Evolutionary conservation across 23 red algal genomes (phyloP).

Genomic region (Gracilaria domingensis): DNA sequence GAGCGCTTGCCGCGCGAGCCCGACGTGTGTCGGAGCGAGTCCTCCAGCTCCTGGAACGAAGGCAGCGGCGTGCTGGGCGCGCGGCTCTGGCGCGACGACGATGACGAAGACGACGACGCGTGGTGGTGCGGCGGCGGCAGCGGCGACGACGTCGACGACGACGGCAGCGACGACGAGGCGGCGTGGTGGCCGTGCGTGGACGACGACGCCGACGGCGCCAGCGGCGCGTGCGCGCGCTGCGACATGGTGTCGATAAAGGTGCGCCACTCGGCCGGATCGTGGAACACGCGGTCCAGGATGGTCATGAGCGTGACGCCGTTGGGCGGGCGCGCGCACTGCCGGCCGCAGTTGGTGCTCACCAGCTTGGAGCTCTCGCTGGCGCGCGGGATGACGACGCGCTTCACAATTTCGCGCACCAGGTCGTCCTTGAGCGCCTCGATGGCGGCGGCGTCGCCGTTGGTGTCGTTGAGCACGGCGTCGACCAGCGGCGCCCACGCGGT

Average conservation of each 20-base stretch:
- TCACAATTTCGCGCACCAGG: slow-evolving; percentile 48
- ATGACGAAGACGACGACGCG: background rate
- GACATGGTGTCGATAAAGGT: background rate
- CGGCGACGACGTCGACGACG: background rate
- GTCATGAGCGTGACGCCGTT: slow-evolving; percentile 61
- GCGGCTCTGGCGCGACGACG: slow-evolving; percentile 7
- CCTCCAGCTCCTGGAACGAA: slow-evolving; percentile 64
- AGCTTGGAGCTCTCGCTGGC: slow-evolving; percentile 56
- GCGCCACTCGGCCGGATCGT: slow-evolving; percentile 12
- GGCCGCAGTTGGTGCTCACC: slow-evolving; percentile 58
- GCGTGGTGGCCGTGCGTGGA: background rate
- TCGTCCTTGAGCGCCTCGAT: slow-evolving; percentile 55
- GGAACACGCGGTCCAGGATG: slow-evolving; percentile 53
- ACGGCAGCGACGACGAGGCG: background rate
- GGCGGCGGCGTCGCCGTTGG: background rate
- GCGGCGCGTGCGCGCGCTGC: slow-evolving; percentile 2
- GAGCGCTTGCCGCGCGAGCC: slow-evolving; percentile 6
- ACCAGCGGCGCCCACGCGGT: slow-evolving; percentile 32
- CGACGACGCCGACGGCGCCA: background rate
- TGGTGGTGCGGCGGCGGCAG: background rate
- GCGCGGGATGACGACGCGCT: slow-evolving; percentile 54
- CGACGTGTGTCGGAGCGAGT: slow-evolving; percentile 31
- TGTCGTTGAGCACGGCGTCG: slow-evolving; percentile 35
- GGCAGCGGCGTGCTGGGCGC: slow-evolving; percentile 11
- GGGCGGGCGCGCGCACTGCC: slow-evolving; percentile 25